These are phyloP conservation scores for Ramicandelaber brevisporus DNA, from an alignment of 192 early-diverging fungal genomes.

Conservation along the genomic window DNA sequence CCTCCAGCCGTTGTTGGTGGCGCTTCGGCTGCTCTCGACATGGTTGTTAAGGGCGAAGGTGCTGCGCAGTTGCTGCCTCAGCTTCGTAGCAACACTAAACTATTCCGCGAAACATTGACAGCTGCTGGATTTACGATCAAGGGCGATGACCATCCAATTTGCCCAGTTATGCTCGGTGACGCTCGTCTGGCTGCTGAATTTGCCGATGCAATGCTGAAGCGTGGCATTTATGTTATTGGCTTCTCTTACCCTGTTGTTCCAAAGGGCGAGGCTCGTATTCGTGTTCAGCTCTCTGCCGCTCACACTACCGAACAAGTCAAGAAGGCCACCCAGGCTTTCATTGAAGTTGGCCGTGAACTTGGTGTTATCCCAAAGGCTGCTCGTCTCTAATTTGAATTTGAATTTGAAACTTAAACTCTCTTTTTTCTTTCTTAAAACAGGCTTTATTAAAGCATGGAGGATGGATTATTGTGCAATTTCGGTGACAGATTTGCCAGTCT, in stretches of 20 bases:
- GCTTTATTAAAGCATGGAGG: too few species aligned
- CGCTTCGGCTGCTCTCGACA: constrained; percentile 19
- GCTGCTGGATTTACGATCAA: constrained; percentile 35
- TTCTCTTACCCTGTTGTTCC: constrained; percentile 32
- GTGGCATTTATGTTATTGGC: constrained; percentile 25
- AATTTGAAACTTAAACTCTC: too few species aligned
- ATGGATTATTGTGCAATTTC: too few species aligned
- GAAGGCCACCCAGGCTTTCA: constrained; percentile 21
- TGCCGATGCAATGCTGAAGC: constrained; percentile 21
- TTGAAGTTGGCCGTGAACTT: constrained; percentile 17
- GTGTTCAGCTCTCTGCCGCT: constrained; percentile 24
- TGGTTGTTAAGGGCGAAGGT: constrained; percentile 16
- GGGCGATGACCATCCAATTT: constrained; percentile 26
- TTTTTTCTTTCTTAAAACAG: too few species aligned
- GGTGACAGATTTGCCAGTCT: constrained; percentile 12
- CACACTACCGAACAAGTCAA: constrained; percentile 20
- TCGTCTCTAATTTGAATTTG: too few species aligned
- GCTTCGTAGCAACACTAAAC: constrained; percentile 26
- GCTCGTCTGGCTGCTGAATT: constrained; percentile 18
- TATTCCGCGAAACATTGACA: constrained; percentile 27
- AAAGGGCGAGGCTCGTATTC: constrained; percentile 23
- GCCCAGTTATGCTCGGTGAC: constrained; percentile 28
- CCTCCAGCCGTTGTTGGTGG: constrained; percentile 24
- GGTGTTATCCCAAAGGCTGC: constrained; percentile 7
- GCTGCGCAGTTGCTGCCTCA: constrained; percentile 16